A percentile compares a stretch with the other conserved stretches of the same genome.
These are phyloP conservation scores for Auriscalpium microsporum DNA, from an alignment of 768 basidiomycete species.

Conservation along the genomic window DNA sequence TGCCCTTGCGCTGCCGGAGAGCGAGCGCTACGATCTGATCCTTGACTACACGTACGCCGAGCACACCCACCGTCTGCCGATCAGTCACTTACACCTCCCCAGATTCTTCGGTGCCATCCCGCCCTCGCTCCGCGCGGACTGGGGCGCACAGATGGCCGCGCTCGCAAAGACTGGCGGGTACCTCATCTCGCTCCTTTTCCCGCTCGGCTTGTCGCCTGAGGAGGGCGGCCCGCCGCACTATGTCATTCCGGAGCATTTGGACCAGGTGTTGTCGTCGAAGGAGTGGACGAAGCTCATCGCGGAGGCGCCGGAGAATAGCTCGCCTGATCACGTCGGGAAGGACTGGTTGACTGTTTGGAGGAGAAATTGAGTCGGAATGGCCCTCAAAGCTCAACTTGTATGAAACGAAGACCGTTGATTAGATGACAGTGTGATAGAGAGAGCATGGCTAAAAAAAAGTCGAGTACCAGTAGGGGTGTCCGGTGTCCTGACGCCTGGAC, in stretches of 20 bases:
- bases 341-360: not conserved
- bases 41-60: conserved; percentile 54
- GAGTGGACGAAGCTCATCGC: conserved; percentile 49
- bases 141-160: conserved; percentile 49
- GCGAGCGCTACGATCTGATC: conserved; percentile 42
- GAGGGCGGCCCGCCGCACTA: conserved; percentile 56
- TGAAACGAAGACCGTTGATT: no score
- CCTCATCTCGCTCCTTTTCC: conserved; percentile 53
- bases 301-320: conserved; percentile 31
- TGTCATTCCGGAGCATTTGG: conserved; percentile 49
- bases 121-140: conserved; percentile 40
- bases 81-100: not conserved
- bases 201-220: conserved; percentile 33
- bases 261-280: conserved; percentile 32
- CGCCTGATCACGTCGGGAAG: conserved; percentile 1
- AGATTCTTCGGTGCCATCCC: conserved; percentile 72
- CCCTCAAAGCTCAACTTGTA: no score
- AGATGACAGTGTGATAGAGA: no score
- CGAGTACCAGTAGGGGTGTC: no score
- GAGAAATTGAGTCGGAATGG: not conserved
- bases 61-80: not conserved
- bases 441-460: no score
- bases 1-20: conserved; percentile 25
- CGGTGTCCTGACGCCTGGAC: no score
- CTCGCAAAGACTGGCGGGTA: conserved; percentile 55